phyloP scores from a whole-genome alignment of 495 filamentous ascomycete genomes.

The Podospora comata region DNA sequence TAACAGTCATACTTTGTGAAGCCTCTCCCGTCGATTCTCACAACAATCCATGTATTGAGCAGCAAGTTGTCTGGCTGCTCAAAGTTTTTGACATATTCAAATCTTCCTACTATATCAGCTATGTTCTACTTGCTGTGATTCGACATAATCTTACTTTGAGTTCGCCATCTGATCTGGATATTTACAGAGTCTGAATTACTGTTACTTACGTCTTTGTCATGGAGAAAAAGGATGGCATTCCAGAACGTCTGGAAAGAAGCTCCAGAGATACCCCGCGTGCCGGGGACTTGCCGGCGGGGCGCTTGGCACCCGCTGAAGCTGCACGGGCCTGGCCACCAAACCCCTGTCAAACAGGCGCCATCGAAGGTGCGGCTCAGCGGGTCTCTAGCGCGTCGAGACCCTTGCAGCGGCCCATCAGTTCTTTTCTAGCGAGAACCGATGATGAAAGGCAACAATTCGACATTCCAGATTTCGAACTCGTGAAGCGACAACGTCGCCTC shows the following conservation, averaged over 20 bases:
- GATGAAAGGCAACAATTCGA: neutral
- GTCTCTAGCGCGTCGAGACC: constrained; percentile 8
- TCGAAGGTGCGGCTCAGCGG: constrained; percentile 15
- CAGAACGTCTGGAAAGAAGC: constrained; percentile 1
- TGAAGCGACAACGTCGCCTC: neutral
- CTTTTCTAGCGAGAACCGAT: neutral
- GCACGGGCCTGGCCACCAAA: constrained; percentile 14
- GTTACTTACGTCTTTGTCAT: neutral
- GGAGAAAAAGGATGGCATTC: constrained; percentile 5
- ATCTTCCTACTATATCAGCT: constrained; percentile 42
- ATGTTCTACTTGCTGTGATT: neutral
- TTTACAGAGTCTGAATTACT: neutral
- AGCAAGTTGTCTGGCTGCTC: constrained; percentile 78
- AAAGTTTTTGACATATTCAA: constrained; percentile 88
- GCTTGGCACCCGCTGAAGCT: constrained; percentile 14
- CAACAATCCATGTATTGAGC: constrained; percentile 88
- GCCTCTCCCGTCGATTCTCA: constrained; percentile 86
- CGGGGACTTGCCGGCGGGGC: neutral
- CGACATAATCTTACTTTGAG: constrained; percentile 37
- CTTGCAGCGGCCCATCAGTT: constrained; percentile 17
- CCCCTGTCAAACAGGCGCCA: constrained; percentile 4
- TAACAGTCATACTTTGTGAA: constrained; percentile 71
- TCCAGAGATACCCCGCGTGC: neutral
- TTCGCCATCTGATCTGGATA: constrained; percentile 41
- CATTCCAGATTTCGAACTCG: neutral